Evolutionary conservation across 495 filamentous ascomycete species (phyloP).

Genomic region (Aspergillus sclerotioniger): DNA sequence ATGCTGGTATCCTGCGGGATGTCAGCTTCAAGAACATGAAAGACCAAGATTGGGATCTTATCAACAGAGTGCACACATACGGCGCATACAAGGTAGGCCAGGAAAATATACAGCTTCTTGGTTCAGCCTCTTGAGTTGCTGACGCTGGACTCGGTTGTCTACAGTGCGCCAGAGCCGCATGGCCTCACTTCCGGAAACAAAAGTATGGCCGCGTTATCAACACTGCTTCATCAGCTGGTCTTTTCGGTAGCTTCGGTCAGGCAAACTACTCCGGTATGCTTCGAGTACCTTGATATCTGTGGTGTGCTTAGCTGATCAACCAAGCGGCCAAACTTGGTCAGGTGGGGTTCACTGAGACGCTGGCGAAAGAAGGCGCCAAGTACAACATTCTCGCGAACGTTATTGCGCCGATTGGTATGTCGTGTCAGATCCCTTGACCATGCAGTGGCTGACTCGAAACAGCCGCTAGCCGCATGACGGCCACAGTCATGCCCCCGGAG

Average conservation of each 20-base stretch:
- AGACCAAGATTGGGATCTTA: slow-evolving; percentile 93
- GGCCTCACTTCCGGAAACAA: slow-evolving; percentile 98
- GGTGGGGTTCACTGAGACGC: slow-evolving; percentile 97
- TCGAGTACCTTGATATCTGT: slow-evolving; percentile 8
- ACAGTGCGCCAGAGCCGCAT: slow-evolving; percentile 87
- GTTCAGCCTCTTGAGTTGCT: not conserved
- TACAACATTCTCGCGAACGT: slow-evolving; percentile 98
- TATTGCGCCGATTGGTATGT: slow-evolving; percentile 82
- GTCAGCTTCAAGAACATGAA: slow-evolving; percentile 99
- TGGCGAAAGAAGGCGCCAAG: slow-evolving; percentile 95
- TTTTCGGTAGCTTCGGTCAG: slow-evolving; percentile 96
- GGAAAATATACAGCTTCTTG: not conserved
- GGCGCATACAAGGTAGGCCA: slow-evolving; percentile 82
- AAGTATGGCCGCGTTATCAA: slow-evolving; percentile 97
- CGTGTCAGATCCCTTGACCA: not conserved
- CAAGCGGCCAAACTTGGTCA: slow-evolving; percentile 88
- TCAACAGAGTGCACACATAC: slow-evolving; percentile 89
- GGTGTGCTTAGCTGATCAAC: slow-evolving; percentile 18
- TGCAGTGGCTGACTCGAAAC: slow-evolving; percentile 8
- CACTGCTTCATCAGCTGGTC: slow-evolving; percentile 90
- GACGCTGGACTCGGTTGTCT: not conserved
- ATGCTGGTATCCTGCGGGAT: slow-evolving; percentile 95
- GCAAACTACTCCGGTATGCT: slow-evolving; percentile 80
- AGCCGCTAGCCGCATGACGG: slow-evolving; percentile 94
- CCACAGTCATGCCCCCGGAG: slow-evolving; percentile 96